phyloP scores from a whole-genome alignment of 306 rosid species.

The Phaseolus lunatus region DNA sequence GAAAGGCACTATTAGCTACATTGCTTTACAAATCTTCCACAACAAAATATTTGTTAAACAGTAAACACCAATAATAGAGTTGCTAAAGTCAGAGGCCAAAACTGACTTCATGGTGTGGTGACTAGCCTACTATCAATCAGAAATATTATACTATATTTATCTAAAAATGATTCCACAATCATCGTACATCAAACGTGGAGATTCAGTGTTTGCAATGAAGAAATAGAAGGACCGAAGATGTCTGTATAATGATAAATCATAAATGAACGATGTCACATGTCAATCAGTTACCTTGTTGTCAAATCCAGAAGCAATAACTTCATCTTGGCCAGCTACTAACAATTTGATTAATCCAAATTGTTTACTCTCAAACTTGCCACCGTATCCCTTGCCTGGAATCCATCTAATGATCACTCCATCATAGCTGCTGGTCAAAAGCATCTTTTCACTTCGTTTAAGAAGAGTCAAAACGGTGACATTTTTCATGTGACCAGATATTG shows the following conservation, averaged over 20 bases:
- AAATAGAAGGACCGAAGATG: neutral
- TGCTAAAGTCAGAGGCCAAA: conserved; percentile 28
- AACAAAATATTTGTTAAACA: conserved; percentile 5
- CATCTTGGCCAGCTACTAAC: conserved; percentile 73
- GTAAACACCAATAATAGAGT: neutral
- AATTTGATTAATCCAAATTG: conserved; percentile 84
- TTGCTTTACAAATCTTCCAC: conserved; percentile 28
- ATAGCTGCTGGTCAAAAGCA: conserved; percentile 87
- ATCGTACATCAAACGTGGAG: conserved; percentile 3
- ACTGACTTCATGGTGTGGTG: conserved; percentile 16
- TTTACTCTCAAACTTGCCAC: conserved; percentile 76
- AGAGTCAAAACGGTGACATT: conserved; percentile 75
- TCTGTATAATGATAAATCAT: neutral
- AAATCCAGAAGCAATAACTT: conserved; percentile 81
- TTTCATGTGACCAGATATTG: conserved; percentile 89
- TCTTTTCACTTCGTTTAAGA: conserved; percentile 67
- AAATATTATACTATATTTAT: conserved; percentile 6
- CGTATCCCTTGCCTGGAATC: conserved; percentile 80
- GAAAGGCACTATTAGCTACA: neutral
- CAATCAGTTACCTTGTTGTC: conserved; percentile 81
- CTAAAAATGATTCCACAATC: conserved; percentile 3
- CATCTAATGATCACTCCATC: conserved; percentile 90
- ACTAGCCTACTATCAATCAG: neutral
- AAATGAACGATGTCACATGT: conserved; percentile 7
- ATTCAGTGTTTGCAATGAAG: conserved; percentile 21